phyloP scores from a whole-genome alignment of 1,139 yeast species.

The Waltiozyma sp. region DNA sequence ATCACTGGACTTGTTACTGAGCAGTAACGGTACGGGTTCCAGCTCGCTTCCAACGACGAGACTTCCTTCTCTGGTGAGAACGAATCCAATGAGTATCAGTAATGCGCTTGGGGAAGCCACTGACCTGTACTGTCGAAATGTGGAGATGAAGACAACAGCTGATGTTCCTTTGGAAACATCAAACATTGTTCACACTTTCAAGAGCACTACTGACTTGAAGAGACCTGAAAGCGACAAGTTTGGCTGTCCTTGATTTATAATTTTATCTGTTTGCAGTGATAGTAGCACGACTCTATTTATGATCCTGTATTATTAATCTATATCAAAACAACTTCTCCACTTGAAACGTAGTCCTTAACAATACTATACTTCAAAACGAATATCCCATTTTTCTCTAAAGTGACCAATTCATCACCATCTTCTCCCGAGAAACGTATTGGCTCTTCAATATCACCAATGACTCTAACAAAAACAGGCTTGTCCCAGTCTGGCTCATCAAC shows the following conservation, averaged over 20 bases:
- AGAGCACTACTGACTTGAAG: background rate
- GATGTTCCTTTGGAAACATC: background rate
- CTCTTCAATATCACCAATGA: slow-evolving; percentile 42
- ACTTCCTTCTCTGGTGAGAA: background rate
- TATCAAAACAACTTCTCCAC: slow-evolving; percentile 35
- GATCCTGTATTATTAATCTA: slow-evolving; percentile 7
- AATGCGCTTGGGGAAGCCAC: background rate
- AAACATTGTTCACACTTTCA: background rate
- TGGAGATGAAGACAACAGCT: background rate
- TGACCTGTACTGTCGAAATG: background rate
- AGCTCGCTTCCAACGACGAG: background rate
- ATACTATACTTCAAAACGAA: slow-evolving; percentile 65
- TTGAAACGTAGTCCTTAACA: slow-evolving; percentile 28
- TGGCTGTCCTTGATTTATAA: background rate
- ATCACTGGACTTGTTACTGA: background rate
- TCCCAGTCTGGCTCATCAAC: slow-evolving; percentile 65
- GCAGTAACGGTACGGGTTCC: background rate
- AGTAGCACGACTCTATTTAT: too few relatives aligned
- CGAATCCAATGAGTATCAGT: background rate
- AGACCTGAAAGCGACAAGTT: background rate
- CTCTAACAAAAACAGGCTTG: slow-evolving; percentile 66
- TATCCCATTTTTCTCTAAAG: slow-evolving; percentile 53
- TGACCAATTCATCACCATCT: slow-evolving; percentile 51
- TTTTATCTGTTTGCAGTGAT: too few relatives aligned
- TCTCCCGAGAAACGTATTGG: slow-evolving; percentile 32